Conservation (phyloP, 495 filamentous ascomycete species). For the Daldinia loculata region DNA sequence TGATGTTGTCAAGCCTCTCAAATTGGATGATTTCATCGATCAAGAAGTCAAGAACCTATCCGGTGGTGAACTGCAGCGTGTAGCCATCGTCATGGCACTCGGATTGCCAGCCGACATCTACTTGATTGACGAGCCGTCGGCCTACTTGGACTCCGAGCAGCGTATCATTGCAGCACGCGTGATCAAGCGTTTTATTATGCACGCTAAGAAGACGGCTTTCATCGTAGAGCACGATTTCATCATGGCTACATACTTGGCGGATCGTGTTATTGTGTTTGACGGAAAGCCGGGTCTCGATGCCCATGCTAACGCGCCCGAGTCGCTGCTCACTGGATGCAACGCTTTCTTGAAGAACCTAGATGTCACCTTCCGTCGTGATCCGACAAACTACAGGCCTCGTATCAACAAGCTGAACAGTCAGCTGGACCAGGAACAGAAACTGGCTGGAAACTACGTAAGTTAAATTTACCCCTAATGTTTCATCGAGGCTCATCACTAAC, state of each 20-base stretch:
- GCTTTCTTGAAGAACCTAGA: slow-evolving; percentile 93
- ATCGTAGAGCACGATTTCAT: slow-evolving; percentile 99
- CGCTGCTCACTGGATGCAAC: slow-evolving; percentile 95
- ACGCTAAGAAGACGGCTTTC: slow-evolving; percentile 99
- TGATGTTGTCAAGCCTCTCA: slow-evolving; percentile 97
- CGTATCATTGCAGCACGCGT: slow-evolving; percentile 96
- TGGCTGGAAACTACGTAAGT: slow-evolving; percentile 88
- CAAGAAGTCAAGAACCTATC: slow-evolving; percentile 99
- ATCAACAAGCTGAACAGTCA: slow-evolving; percentile 98
- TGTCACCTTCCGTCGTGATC: slow-evolving; percentile 97
- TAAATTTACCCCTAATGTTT: not conserved
- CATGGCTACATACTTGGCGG: slow-evolving; percentile 96
- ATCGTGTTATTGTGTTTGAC: slow-evolving; percentile 98
- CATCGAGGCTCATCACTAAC: slow-evolving; percentile 21
- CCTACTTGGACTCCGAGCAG: slow-evolving; percentile 97
- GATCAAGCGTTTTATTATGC: slow-evolving; percentile 99
- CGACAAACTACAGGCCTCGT: slow-evolving; percentile 92
- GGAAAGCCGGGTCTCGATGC: slow-evolving; percentile 89
- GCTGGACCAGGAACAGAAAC: slow-evolving; percentile 96
- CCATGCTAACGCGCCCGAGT: slow-evolving; percentile 88
- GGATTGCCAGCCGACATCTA: slow-evolving; percentile 98
- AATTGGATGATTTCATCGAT: slow-evolving; percentile 98
- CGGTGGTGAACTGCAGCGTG: slow-evolving; percentile 98
- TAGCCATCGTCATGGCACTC: slow-evolving; percentile 94
- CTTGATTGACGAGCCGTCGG: slow-evolving; percentile 94